Conservation (phyloP, 805 yeast genomes). For the Aciculoconidium aculeatum region DNA sequence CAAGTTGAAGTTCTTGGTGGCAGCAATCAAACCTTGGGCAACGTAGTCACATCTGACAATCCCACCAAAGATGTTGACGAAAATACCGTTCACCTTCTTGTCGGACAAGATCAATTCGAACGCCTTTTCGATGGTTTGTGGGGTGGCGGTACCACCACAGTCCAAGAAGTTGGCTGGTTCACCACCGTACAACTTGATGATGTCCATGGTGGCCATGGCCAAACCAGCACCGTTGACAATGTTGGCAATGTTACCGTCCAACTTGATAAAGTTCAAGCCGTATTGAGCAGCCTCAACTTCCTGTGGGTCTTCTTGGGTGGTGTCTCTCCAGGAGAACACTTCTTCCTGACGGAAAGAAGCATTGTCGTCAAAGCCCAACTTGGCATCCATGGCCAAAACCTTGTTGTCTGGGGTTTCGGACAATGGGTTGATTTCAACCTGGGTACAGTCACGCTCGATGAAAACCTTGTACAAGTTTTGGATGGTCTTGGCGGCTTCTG, state of each 20-base stretch:
- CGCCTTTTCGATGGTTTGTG: slow-evolving; percentile 95
- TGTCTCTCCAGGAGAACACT: slow-evolving; percentile 94
- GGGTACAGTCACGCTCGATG: slow-evolving; percentile 90
- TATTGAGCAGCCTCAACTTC: slow-evolving; percentile 88
- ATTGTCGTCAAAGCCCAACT: slow-evolving; percentile 95
- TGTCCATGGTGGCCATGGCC: slow-evolving; percentile 99
- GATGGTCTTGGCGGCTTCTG: slow-evolving; percentile 84
- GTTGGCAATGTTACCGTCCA: slow-evolving; percentile 98
- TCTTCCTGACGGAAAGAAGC: slow-evolving; percentile 94
- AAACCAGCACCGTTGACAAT: slow-evolving; percentile 99
- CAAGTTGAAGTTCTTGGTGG: slow-evolving; percentile 86
- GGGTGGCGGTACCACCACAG: slow-evolving; percentile 99
- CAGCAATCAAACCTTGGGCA: slow-evolving; percentile 94
- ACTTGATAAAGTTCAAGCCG: slow-evolving; percentile 92
- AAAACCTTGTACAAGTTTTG: slow-evolving; percentile 85
- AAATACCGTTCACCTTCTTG: slow-evolving; percentile 85
- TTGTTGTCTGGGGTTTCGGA: slow-evolving; percentile 86
- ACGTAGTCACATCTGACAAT: slow-evolving; percentile 99
- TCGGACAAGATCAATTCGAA: slow-evolving; percentile 90
- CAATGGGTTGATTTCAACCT: slow-evolving; percentile 97
- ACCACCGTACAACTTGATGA: slow-evolving; percentile 96
- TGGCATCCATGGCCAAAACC: slow-evolving; percentile 98
- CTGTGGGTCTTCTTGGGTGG: slow-evolving; percentile 96
- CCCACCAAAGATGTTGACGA: slow-evolving; percentile 98
- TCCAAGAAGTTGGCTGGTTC: slow-evolving; percentile 98